These are phyloP conservation scores for Tetramitus jugosus DNA, from an alignment of 208 protist genomes.

Conservation along the genomic window DNA sequence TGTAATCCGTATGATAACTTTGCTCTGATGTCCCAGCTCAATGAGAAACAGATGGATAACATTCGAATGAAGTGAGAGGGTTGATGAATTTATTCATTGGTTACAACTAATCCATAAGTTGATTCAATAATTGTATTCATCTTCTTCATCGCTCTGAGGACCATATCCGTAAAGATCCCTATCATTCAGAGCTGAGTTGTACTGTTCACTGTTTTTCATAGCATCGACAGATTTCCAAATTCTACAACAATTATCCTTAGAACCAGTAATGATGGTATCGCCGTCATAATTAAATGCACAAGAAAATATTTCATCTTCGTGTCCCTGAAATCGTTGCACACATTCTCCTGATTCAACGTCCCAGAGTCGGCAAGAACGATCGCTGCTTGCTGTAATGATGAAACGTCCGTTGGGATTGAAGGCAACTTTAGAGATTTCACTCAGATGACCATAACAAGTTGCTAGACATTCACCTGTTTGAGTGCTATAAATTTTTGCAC, in stretches of 20 bases:
- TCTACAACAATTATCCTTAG: conserved; percentile 91
- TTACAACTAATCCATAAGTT: too few relatives aligned
- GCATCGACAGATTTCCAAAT: conserved; percentile 65
- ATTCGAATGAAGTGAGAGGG: too few relatives aligned
- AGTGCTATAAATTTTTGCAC: conserved; percentile 78
- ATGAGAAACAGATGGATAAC: too few relatives aligned
- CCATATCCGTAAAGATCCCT: too few relatives aligned
- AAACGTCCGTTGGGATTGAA: conserved; percentile 89
- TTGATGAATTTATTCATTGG: too few relatives aligned
- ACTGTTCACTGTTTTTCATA: too few relatives aligned
- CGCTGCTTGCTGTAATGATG: conserved; percentile 78
- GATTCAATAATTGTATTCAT: too few relatives aligned
- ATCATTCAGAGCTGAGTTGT: too few relatives aligned
- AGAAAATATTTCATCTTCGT: conserved; percentile 90
- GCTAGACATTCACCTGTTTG: conserved; percentile 69
- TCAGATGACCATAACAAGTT: conserved; percentile 75
- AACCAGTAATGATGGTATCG: conserved; percentile 87
- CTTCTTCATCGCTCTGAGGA: too few relatives aligned
- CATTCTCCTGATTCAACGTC: conserved; percentile 64
- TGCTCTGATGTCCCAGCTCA: too few relatives aligned
- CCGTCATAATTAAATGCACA: conserved; percentile 86
- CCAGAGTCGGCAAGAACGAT: conserved; percentile 86
- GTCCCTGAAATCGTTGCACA: conserved; percentile 77
- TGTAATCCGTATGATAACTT: too few relatives aligned
- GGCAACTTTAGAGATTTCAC: conserved; percentile 81